Percentiles rank a stretch among this genome's conserved stretches.
These are phyloP conservation scores for Kingdonia uniflora DNA, from an alignment of 164 flowering plant species.

Conservation along the genomic window DNA sequence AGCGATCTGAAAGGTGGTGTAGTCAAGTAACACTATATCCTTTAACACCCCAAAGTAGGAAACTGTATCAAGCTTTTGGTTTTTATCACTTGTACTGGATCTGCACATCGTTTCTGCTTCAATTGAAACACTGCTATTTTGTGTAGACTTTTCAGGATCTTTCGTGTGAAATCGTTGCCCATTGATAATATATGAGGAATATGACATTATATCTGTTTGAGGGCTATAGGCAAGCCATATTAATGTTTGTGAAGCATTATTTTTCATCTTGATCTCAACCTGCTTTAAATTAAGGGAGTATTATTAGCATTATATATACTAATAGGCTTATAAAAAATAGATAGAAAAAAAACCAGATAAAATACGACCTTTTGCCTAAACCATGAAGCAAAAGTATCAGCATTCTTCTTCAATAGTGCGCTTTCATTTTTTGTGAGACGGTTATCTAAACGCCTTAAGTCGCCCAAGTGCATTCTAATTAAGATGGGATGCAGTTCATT, in stretches of 20 bases:
- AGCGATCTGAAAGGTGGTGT: too few species aligned
- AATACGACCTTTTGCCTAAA: neutral
- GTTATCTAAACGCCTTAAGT: neutral
- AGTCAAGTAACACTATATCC: too few species aligned
- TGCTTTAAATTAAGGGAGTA: too few species aligned
- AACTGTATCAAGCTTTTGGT: too few species aligned
- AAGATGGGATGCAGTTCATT: neutral
- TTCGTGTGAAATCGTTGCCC: neutral
- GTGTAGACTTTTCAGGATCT: neutral
- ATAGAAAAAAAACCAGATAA: neutral
- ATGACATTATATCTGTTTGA: neutral
- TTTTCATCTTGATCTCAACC: neutral
- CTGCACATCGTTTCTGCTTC: too few species aligned
- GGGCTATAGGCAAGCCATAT: neutral
- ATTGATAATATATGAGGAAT: neutral
- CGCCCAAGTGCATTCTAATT: conserved; percentile 1
- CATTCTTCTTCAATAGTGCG: neutral
- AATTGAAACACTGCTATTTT: conserved; percentile 2
- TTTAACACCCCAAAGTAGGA: too few species aligned
- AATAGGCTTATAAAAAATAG: neutral
- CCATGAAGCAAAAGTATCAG: neutral
- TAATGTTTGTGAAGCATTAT: neutral
- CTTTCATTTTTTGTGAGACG: neutral
- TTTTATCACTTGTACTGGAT: too few species aligned
- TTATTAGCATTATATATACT: neutral